Percentiles rank a stretch among this genome's conserved stretches.
These are phyloP conservation scores for Perilla frutescens DNA, from an alignment of 257 asterid species.

Conservation along the genomic window DNA sequence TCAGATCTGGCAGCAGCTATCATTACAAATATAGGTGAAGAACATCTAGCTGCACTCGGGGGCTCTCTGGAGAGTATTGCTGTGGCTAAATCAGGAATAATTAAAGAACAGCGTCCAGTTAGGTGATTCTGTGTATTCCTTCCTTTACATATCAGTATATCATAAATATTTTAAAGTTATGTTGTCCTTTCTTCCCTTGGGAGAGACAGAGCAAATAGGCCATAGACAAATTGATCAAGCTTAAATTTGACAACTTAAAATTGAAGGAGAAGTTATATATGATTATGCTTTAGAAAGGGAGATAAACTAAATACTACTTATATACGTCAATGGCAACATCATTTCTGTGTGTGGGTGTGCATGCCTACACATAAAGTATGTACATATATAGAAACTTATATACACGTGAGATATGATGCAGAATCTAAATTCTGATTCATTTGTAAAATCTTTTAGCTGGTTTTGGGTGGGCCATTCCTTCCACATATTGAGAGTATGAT, in stretches of 20 bases:
- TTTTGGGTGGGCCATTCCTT: slow-evolving; percentile 93
- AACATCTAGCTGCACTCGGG: slow-evolving; percentile 95
- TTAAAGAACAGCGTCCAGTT: slow-evolving; percentile 90
- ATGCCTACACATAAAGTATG: slow-evolving; percentile 1
- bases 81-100: slow-evolving; percentile 88
- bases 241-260: not conserved
- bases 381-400: not conserved
- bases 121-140: slow-evolving; percentile 70
- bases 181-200: slow-evolving; percentile 2
- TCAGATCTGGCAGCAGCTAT: slow-evolving; percentile 73
- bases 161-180: not conserved
- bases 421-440: slow-evolving; percentile 35
- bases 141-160: slow-evolving; percentile 15
- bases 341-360: slow-evolving; percentile 9
- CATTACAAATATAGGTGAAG: slow-evolving; percentile 91
- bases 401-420: not conserved
- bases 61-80: slow-evolving; percentile 96
- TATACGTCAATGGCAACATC: slow-evolving; percentile 2
- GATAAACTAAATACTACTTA: not conserved
- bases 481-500: slow-evolving; percentile 81
- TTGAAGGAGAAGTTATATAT: slow-evolving; percentile 5
- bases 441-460: slow-evolving; percentile 59
- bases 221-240: not conserved
- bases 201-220: not conserved
- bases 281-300: not conserved